Evolutionary conservation across 805 yeast species (phyloP).

Genomic region (Zygoascus flipseniorum): DNA sequence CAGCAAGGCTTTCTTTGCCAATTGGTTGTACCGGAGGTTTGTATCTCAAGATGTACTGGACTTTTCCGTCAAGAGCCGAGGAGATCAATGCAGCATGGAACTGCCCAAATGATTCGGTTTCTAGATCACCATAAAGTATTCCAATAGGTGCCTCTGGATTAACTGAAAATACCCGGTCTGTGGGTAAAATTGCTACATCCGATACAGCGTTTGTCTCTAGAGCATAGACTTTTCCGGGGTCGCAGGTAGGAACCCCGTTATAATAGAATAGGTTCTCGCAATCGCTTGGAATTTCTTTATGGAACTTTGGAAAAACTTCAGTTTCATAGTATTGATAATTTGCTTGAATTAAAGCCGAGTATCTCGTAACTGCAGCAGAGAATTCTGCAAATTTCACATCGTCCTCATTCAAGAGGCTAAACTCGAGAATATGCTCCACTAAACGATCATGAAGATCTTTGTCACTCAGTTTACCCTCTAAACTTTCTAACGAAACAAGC

Average conservation of each 20-base stretch:
- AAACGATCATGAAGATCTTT: slow-evolving; percentile 14
- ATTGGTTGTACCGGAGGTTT: slow-evolving; percentile 35
- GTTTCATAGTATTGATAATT: slow-evolving; percentile 47
- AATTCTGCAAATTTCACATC: slow-evolving; percentile 29
- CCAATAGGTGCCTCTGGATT: slow-evolving; percentile 42
- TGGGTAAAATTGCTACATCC: slow-evolving; percentile 29
- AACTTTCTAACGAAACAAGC: slow-evolving; percentile 10
- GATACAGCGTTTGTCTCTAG: slow-evolving; percentile 45
- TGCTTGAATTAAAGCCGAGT: slow-evolving; percentile 57
- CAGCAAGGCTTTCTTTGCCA: slow-evolving; percentile 29
- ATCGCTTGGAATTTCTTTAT: slow-evolving; percentile 29
- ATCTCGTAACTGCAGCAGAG: slow-evolving; percentile 38
- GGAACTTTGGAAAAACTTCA: slow-evolving; percentile 26
- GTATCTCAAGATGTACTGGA: slow-evolving; percentile 72
- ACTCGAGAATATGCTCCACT: slow-evolving; percentile 13
- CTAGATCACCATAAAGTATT: slow-evolving; percentile 59
- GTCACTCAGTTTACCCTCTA: slow-evolving; percentile 11
- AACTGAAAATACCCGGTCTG: slow-evolving; percentile 61
- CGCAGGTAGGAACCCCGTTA: slow-evolving; percentile 50
- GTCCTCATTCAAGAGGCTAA: slow-evolving; percentile 12
- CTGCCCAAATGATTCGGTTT: slow-evolving; percentile 39
- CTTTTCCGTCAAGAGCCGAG: slow-evolving; percentile 54
- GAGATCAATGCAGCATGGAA: slow-evolving; percentile 53
- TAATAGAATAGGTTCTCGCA: slow-evolving; percentile 42
- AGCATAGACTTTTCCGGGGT: slow-evolving; percentile 70